Evolutionary conservation across 495 filamentous ascomycete species (phyloP).

Genomic region (Wilcoxina mikolae): DNA sequence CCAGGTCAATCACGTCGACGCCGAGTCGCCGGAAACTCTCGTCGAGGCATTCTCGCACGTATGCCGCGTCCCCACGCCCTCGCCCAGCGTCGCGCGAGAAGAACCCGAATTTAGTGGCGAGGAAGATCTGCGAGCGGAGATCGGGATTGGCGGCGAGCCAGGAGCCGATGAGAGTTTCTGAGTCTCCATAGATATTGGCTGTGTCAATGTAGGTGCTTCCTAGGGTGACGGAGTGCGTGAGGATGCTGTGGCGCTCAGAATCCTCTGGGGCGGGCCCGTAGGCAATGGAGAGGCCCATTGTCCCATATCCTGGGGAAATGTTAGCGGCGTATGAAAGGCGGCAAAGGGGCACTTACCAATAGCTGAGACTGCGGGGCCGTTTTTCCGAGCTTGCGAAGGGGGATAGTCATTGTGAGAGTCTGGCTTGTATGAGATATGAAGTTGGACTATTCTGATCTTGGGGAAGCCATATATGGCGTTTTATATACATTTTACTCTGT

Average conservation of each 20-base stretch:
- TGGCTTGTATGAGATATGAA: too few relatives aligned
- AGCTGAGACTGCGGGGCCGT: conserved; percentile 41
- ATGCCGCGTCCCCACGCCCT: conserved; percentile 37
- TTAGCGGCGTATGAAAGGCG: conserved; percentile 40
- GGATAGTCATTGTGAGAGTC: too few relatives aligned
- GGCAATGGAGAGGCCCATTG: conserved; percentile 39
- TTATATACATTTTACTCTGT: too few relatives aligned
- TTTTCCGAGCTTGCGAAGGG: conserved; percentile 37
- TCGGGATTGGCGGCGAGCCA: conserved; percentile 40
- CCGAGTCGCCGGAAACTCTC: conserved; percentile 39
- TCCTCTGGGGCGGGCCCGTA: conserved; percentile 36
- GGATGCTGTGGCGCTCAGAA: conserved; percentile 35
- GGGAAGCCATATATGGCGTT: too few relatives aligned
- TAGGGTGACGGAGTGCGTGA: conserved; percentile 36
- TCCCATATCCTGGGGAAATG: conserved; percentile 40
- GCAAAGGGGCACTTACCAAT: conserved; percentile 38
- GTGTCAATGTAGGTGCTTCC: conserved; percentile 41
- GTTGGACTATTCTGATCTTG: too few relatives aligned
- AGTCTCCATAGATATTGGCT: conserved; percentile 36
- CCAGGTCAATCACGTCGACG: conserved; percentile 43
- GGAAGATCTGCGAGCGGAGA: conserved; percentile 39
- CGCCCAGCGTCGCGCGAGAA: background rate
- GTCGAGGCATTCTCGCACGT: conserved; percentile 37
- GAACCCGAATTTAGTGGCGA: conserved; percentile 42
- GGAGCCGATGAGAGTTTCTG: conserved; percentile 39